A percentile compares a stretch with the other conserved stretches of the same genome.
These are phyloP conservation scores for Sporothrix brunneoviolacea DNA, from an alignment of 2,329 filamentous ascomycete genomes.

Conservation along the genomic window DNA sequence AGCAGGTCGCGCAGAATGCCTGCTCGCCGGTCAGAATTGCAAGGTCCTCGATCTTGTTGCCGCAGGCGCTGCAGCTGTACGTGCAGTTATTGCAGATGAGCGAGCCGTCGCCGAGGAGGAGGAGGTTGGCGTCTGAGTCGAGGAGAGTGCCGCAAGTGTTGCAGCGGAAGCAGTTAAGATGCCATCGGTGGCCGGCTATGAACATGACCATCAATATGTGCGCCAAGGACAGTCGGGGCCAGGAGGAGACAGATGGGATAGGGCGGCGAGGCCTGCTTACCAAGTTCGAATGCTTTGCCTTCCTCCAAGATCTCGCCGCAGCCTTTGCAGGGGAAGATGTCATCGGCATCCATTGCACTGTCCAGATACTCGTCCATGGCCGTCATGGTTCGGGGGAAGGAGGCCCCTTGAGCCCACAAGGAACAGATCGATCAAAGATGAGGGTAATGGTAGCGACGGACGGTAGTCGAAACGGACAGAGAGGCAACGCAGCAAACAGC, in stretches of 20 bases:
- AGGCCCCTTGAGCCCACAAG: neutral
- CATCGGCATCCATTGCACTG: conserved; percentile 66
- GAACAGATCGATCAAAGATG: neutral
- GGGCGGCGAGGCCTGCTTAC: conserved; percentile 43
- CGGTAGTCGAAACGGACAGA: neutral
- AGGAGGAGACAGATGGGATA: conserved; percentile 1
- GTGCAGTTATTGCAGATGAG: conserved; percentile 99
- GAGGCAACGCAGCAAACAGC: too few relatives aligned
- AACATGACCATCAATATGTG: neutral
- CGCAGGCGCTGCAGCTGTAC: conserved; percentile 94
- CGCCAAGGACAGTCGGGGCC: neutral
- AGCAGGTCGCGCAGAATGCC: conserved; percentile 95
- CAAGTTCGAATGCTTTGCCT: conserved; percentile 95
- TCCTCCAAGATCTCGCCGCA: conserved; percentile 97
- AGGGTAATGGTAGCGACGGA: neutral
- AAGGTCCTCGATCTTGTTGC: conserved; percentile 96
- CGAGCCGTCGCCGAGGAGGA: conserved; percentile 93
- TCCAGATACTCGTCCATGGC: conserved; percentile 58
- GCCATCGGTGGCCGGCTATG: conserved; percentile 90
- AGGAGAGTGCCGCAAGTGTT: conserved; percentile 92
- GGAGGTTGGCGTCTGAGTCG: conserved; percentile 94
- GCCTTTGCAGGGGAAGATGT: conserved; percentile 84
- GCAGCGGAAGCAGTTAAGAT: conserved; percentile 97
- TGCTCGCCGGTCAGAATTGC: conserved; percentile 97
- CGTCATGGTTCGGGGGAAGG: conserved; percentile 31